Evolutionary conservation across 176 grass and related monocot species (phyloP).

Genomic region (Eremochloa ophiuroides): DNA sequence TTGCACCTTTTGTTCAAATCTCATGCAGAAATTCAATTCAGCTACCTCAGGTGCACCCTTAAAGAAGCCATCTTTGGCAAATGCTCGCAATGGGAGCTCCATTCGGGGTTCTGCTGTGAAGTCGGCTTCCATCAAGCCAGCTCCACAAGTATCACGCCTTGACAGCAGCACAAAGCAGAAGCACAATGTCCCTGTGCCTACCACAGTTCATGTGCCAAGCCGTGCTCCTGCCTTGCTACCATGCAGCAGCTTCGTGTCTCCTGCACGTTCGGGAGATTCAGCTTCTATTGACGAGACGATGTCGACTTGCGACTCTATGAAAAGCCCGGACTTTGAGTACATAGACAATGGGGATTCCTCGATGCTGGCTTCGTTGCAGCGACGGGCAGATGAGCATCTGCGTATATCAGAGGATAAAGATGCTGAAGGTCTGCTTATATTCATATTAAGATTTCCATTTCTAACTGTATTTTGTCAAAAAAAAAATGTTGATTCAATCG

Average conservation of each 20-base stretch:
- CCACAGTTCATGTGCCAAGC: background rate
- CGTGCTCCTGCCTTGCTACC: conserved; percentile 31
- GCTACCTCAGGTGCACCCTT: conserved; percentile 30
- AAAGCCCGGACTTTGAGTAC: conserved; percentile 91
- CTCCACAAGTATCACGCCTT: conserved; percentile 12
- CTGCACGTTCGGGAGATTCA: conserved; percentile 57
- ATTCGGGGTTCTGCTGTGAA: conserved; percentile 19
- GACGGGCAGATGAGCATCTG: conserved; percentile 70
- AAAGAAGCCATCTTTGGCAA: conserved; percentile 48
- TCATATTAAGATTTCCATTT: background rate
- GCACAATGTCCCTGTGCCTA: background rate
- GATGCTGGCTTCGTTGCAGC: conserved; percentile 62
- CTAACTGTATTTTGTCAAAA: background rate
- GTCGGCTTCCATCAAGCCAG: conserved; percentile 37
- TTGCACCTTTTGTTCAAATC: conserved; percentile 15
- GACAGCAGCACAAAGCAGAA: conserved; percentile 5
- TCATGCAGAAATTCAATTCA: conserved; percentile 43
- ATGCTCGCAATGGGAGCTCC: conserved; percentile 15
- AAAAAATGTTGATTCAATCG: background rate
- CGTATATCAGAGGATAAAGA: conserved; percentile 62
- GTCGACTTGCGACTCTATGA: conserved; percentile 97
- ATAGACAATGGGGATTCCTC: conserved; percentile 79
- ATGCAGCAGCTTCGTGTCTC: conserved; percentile 50
- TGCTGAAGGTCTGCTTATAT: conserved; percentile 46
- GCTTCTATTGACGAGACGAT: conserved; percentile 72